These are phyloP conservation scores for Pelargonium australe DNA, from an alignment of 441 rosid species.

Conservation along the genomic window DNA sequence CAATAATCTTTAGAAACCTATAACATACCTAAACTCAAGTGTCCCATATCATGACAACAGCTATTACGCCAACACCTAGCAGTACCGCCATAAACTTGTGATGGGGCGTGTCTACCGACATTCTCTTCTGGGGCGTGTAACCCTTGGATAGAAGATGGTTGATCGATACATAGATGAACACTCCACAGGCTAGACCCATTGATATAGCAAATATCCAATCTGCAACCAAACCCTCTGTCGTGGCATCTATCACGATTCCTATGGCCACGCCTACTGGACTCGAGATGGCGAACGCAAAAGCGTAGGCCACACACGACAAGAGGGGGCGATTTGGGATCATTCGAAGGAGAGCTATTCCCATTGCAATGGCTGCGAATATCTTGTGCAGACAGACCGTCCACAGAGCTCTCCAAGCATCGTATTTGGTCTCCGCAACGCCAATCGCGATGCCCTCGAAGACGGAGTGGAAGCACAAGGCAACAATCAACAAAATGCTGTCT, in stretches of 20 bases:
- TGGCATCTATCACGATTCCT: constrained; percentile 58
- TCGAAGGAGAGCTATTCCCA: constrained; percentile 62
- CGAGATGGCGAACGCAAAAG: constrained; percentile 58
- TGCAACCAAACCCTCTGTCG: constrained; percentile 43
- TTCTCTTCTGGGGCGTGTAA: constrained; percentile 36
- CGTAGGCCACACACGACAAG: constrained; percentile 40
- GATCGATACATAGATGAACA: constrained; percentile 53
- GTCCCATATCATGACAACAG: constrained; percentile 64
- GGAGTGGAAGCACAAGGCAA: constrained; percentile 60
- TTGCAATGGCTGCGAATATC: constrained; percentile 58
- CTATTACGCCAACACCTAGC: constrained; percentile 40
- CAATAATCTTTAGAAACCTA: no score
- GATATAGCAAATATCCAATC: constrained; percentile 63
- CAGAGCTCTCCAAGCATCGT: constrained; percentile 56
- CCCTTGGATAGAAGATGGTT: constrained; percentile 65
- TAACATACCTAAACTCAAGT: no score
- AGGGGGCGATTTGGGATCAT: constrained; percentile 59
- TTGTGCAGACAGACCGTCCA: constrained; percentile 68
- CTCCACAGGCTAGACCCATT: constrained; percentile 59
- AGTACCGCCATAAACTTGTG: constrained; percentile 53
- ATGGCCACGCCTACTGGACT: constrained; percentile 63
- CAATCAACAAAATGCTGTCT: constrained; percentile 51
- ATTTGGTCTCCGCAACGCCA: constrained; percentile 44
- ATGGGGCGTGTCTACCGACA: constrained; percentile 41
- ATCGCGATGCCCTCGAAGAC: constrained; percentile 66